phyloP scores from a whole-genome alignment of 139 green algal species.

The Nannochloris sp. region DNA sequence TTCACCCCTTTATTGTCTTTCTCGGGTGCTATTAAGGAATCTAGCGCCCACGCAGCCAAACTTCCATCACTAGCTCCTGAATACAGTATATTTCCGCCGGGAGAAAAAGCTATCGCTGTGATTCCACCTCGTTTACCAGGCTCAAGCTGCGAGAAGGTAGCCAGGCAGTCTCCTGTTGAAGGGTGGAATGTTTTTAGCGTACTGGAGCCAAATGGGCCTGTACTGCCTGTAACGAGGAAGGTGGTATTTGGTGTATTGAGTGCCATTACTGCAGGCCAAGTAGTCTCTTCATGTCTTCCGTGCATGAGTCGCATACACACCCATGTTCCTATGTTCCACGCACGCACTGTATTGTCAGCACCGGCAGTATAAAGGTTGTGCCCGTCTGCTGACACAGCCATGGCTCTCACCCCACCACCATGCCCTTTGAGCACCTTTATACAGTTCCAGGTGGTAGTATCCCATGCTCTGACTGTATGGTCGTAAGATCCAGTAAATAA shows the following conservation, averaged over 20 bases:
- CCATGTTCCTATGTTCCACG: conserved; percentile 21
- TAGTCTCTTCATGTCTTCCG: conserved; percentile 25
- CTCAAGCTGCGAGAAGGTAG: conserved; percentile 16
- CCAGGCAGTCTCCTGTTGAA: conserved; percentile 18
- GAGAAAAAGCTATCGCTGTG: conserved; percentile 13
- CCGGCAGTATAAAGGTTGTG: conserved; percentile 12
- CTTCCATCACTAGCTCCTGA: conserved; percentile 22
- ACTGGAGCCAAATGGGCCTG: conserved; percentile 19
- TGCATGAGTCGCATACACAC: conserved; percentile 31
- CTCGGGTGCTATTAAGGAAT: no score
- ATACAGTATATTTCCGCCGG: conserved; percentile 5
- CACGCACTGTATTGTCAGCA: conserved; percentile 27
- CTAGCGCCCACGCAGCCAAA: conserved; percentile 14
- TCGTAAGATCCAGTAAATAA: conserved; percentile 87
- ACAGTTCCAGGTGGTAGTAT: conserved; percentile 24
- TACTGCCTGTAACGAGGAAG: conserved; percentile 21
- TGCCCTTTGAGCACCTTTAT: conserved; percentile 23
- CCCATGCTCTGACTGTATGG: conserved; percentile 84
- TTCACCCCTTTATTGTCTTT: no score
- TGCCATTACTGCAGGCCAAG: conserved; percentile 20
- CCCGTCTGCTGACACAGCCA: conserved; percentile 14
- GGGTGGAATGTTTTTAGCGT: conserved; percentile 17
- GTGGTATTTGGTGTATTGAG: neutral
- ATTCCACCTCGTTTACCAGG: conserved; percentile 7
- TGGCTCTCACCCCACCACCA: conserved; percentile 18